Evolutionary conservation across 2,329 filamentous ascomycete species (phyloP).

Genomic region (Talaromyces piceae): DNA sequence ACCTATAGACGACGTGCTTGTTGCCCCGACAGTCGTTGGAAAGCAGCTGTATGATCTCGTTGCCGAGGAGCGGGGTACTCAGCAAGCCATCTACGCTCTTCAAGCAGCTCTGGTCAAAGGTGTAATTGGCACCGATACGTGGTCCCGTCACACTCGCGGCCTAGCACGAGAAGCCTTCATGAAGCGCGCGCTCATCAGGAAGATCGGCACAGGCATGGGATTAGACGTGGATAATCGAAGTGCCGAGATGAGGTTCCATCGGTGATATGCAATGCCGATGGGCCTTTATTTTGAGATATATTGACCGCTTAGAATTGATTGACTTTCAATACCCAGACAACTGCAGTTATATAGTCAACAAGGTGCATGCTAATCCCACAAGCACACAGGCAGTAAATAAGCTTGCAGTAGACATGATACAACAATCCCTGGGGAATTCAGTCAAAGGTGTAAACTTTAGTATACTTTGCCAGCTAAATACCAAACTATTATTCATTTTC

Average conservation of each 20-base stretch:
- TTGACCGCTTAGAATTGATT: not conserved
- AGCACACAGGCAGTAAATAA: no score
- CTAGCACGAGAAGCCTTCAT: conserved; percentile 42
- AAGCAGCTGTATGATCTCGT: conserved; percentile 86
- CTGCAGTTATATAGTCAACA: no score
- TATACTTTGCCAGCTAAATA: no score
- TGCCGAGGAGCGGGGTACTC: conserved; percentile 79
- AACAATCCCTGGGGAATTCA: no score
- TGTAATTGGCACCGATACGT: conserved; percentile 39
- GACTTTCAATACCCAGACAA: not conserved
- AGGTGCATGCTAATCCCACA: no score
- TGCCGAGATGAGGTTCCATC: not conserved
- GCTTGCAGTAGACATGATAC: no score
- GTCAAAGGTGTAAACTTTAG: no score
- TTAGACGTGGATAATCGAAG: conserved; percentile 20
- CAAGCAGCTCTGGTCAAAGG: conserved; percentile 40
- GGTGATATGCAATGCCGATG: not conserved
- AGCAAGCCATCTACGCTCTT: conserved; percentile 70
- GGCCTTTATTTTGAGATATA: not conserved
- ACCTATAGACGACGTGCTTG: conserved; percentile 79
- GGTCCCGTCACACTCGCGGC: conserved; percentile 40
- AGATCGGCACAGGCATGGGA: conserved; percentile 41
- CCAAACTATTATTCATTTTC: no score
- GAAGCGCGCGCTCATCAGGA: conserved; percentile 39
- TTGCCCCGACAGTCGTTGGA: conserved; percentile 87